Percentiles rank a stretch among this genome's conserved stretches.
Evolutionary conservation across 202 grass and related monocot species (phyloP).

Genomic region (Saccharum hybrid): DNA sequence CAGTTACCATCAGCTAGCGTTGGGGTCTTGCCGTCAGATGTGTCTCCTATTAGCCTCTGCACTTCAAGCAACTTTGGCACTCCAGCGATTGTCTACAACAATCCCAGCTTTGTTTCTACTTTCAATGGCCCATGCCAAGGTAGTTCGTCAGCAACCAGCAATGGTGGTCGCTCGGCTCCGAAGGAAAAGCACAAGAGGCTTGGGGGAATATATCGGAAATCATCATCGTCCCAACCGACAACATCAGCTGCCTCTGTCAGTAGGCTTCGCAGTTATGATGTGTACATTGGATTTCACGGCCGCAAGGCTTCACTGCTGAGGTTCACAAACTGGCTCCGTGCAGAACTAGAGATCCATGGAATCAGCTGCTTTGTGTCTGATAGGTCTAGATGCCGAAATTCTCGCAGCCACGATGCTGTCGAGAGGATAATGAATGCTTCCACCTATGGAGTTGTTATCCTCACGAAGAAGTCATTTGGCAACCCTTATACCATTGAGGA

Average conservation of each 20-base stretch:
- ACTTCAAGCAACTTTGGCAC: slow-evolving; percentile 79
- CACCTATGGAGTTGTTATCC: slow-evolving; percentile 84
- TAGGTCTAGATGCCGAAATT: slow-evolving; percentile 76
- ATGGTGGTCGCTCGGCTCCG: slow-evolving; percentile 34
- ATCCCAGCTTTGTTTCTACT: slow-evolving; percentile 58
- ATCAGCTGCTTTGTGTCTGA: slow-evolving; percentile 95
- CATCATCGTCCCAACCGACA: slow-evolving; percentile 50
- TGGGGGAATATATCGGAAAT: slow-evolving; percentile 48
- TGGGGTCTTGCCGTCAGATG: slow-evolving; percentile 49
- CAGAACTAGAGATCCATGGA: slow-evolving; percentile 91
- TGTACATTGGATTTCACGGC: slow-evolving; percentile 96
- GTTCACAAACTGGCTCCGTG: slow-evolving; percentile 91
- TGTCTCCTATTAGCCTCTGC: slow-evolving; percentile 71
- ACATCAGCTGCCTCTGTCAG: slow-evolving; percentile 66
- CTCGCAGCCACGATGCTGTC: slow-evolving; percentile 70
- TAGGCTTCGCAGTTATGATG: slow-evolving; percentile 71
- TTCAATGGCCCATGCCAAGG: slow-evolving; percentile 62
- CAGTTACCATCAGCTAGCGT: slow-evolving; percentile 44
- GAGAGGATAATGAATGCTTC: slow-evolving; percentile 95
- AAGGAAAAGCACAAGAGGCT: slow-evolving; percentile 75
- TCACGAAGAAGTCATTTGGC: slow-evolving; percentile 93
- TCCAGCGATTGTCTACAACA: slow-evolving; percentile 69
- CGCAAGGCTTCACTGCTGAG: slow-evolving; percentile 81
- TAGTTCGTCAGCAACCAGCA: slow-evolving; percentile 62
- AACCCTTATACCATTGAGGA: slow-evolving; percentile 95